Percentiles rank a stretch among this genome's conserved stretches.
These are phyloP conservation scores for Pichia ethanolica DNA, from an alignment of 805 yeast species.

Conservation along the genomic window DNA sequence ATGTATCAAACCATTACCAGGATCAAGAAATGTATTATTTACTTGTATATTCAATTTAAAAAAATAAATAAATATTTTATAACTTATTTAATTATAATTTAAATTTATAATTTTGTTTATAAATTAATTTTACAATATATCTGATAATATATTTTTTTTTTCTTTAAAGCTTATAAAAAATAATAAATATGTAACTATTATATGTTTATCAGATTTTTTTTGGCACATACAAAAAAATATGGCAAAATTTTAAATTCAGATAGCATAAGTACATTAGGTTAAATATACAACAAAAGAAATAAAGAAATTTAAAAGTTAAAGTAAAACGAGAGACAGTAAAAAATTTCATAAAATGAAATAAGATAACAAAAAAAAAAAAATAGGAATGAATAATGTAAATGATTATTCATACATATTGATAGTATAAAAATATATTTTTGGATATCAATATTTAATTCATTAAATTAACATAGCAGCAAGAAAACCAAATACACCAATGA, in stretches of 20 bases:
- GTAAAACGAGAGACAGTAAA: neutral
- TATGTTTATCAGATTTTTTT: slow-evolving; percentile 1
- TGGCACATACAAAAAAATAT: too few relatives aligned
- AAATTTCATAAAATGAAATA: neutral
- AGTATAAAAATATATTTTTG: neutral
- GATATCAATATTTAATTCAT: slow-evolving; percentile 1
- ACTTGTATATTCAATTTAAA: slow-evolving; percentile 38
- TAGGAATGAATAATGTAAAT: too few relatives aligned
- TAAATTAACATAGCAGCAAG: slow-evolving; percentile 32
- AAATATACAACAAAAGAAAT: neutral
- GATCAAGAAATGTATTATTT: slow-evolving; percentile 68
- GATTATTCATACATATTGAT: too few relatives aligned
- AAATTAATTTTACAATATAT: too few relatives aligned
- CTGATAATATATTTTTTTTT: neutral
- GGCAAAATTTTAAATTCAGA: neutral
- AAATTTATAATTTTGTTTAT: too few relatives aligned
- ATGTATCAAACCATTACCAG: slow-evolving; percentile 59
- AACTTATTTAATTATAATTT: neutral
- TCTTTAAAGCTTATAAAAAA: neutral
- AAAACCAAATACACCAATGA: slow-evolving; percentile 30
- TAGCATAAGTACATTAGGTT: neutral
- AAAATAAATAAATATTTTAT: neutral
- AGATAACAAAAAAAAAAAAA: neutral
- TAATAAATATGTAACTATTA: neutral
- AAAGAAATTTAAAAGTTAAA: slow-evolving; percentile 1